Evolutionary conservation across 495 filamentous ascomycete genomes (phyloP), one percentile per base, ranked within the genome.

Genomic region (Trichoderma orchidacearum): DNA sequence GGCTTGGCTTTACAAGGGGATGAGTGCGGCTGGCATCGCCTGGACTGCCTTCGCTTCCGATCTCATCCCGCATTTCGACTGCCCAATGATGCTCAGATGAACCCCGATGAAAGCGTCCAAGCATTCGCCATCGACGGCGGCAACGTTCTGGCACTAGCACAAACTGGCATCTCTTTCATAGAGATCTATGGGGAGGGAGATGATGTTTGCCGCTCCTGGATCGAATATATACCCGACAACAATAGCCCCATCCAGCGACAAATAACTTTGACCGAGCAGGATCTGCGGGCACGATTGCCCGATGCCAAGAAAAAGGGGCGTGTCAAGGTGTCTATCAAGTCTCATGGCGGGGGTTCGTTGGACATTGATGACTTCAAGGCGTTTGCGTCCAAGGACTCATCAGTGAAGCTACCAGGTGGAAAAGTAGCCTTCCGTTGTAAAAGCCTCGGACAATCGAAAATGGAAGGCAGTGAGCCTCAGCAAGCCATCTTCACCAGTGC

Each of bases 21-120:
- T 61, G 89, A 95, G 69, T 94, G 89, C 66, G 69, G 72, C 29
- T 96, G 91, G 91, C 90, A 96, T 65, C 79, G 89, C 28, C 76
- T 96, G 3, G 93, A 96, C 69, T 81, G 82, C 38, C 73, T 98
- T 35, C 85, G 89, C 28, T 93, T 96, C 70, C 84, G 89, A 31
- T 87, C 82, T 57, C 93, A 98, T 63, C 92, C 93, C 0, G 92
- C 89, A 69, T 96, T 98, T 71, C 76, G 82, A 17, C 76, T 93
- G 38, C 89, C 91, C 9, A 84, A 81, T 54, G 93, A 98, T 63
- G 68, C 78, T 3, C 66, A 77, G n/a, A 61, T 76, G 13, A 78
- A 76, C 63, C 68, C 75, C 11, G 90, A 95, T 59, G 82, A 84
- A 21, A 94, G 87, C 59, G 78, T 96, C 13, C 89, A 94, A 58